These are phyloP conservation scores for Tulasnella sp. DNA, from an alignment of 768 basidiomycete genomes.

Conservation along the genomic window DNA sequence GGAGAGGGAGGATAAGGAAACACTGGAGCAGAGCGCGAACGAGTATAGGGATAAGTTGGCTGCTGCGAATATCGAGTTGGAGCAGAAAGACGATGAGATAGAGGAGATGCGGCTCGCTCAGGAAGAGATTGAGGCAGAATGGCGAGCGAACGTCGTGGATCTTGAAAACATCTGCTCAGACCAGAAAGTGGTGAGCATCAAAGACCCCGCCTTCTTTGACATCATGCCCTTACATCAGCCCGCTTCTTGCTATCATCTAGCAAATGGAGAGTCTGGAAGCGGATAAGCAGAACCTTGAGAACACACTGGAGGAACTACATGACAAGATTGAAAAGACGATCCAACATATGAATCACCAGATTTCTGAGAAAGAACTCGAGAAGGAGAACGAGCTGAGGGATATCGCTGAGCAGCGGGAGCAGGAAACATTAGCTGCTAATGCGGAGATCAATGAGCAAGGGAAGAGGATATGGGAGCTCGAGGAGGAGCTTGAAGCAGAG, in stretches of 20 bases:
- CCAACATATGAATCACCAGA: neutral
- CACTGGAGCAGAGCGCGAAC: slow-evolving; percentile 46
- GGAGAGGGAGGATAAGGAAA: slow-evolving; percentile 62
- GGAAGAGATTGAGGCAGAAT: slow-evolving; percentile 16
- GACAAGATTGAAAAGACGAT: slow-evolving; percentile 5
- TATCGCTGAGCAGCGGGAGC: slow-evolving; percentile 50
- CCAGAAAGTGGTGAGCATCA: neutral
- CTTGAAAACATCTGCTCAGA: no score
- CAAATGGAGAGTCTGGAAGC: slow-evolving; percentile 38
- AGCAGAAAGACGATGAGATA: slow-evolving; percentile 40
- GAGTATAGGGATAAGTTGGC: slow-evolving; percentile 64
- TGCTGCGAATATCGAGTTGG: slow-evolving; percentile 68
- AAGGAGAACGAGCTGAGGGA: slow-evolving; percentile 20
- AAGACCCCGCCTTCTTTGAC: neutral
- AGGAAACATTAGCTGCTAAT: slow-evolving; percentile 64
- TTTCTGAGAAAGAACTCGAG: neutral
- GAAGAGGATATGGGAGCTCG: slow-evolving; percentile 65
- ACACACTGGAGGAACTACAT: slow-evolving; percentile 14
- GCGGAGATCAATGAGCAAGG: slow-evolving; percentile 70
- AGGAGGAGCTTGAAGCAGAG: slow-evolving; percentile 54
- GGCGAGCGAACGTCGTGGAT: no score
- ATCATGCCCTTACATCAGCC: neutral
- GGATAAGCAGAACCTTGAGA: slow-evolving; percentile 22
- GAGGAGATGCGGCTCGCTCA: slow-evolving; percentile 21
- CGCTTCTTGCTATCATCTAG: slow-evolving; percentile 9